Evolutionary conservation across 495 filamentous ascomycete species (phyloP), one percentile per base, ranked within the genome.

Genomic region (Hyphodiscus hymeniophilus): DNA sequence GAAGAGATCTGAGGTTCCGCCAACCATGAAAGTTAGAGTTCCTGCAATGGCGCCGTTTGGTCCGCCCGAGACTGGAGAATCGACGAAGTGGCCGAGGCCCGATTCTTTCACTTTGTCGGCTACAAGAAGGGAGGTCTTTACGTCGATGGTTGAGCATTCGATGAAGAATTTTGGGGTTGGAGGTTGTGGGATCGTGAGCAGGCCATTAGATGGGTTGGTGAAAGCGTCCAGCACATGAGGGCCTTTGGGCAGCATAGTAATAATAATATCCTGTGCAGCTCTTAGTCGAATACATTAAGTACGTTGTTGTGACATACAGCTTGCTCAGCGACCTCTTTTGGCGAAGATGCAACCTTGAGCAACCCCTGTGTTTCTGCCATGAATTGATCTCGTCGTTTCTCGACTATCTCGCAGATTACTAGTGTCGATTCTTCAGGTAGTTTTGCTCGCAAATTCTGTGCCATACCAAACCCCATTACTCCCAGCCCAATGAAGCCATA

Each of bases 381-480:
- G 51, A 71, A 69, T 11, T 62, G 49, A 8, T 60, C 49, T 3
- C 66, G 57, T 12, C 69, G 66, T 5, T 52, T 59, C 11, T 45
- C 57, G 55, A 69, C 68, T 35, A 76, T 62, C 51, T 76, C 72
- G 48, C 67, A 64, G 38, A 76, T 63, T 47, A 69, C 52, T 6
- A 76, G 59, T 4, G 54, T 61, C 47, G 70, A 67, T 12, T 60
- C 54, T 0, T 56, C 32, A 7, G 57, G 59, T 7, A 74, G 51
- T 28, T 71, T 71, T 2, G 54, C 48, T 32, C 69, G 65, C 0
- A 76, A 65, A 50, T 74, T 76, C 54, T 63, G 67, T 1, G 72
- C 72, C 72, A 76, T 76, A 15, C 70, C 67, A 51, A 65, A 74
- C 24, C 72, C 72, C 72, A 61, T 65, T 1, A 59, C 58, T 3